Base-by-base conservation (phyloP, 176 grass and related monocot species). In the Zea luxurians region DNA sequence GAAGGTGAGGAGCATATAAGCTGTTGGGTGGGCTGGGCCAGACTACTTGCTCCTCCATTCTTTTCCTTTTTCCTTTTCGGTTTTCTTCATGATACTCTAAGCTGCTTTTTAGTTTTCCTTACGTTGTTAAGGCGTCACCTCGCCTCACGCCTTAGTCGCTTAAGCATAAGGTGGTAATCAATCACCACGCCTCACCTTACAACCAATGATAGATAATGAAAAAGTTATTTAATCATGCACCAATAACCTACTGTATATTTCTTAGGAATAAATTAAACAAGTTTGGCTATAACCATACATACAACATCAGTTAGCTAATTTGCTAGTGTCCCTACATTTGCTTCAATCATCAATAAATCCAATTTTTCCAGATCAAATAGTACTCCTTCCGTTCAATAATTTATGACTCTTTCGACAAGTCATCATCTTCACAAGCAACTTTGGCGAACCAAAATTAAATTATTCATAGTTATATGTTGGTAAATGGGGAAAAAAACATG, bases 401-500 rank as follows among this genome's bases (percentile, higher is more conserved):
- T 37, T 37, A 38, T 37, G 35, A 64, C 12, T 64, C 61, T 37
- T 38, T 64, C 4, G 61, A 64, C 1, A 37, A 37, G 18, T 6
- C 66, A 70, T 48, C 20, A 49, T 46, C 68, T 70, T 21, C 45
- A 48, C 48, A 35, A 45, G 64, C 64, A 69, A 35, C 67, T 34
- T 70, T 36, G 20, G 20, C 20, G 6, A 70, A 70, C 34, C 6
- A 48, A 48, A 68, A 68, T 6, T 21, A 45, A 45, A 20, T 42
- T 27, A 13, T 48, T 70, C 41, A 3, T 47, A 68, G 41, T 20
- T 44, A 21, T 68, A 21, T 41, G 13, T 17, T 42, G 17, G 37
- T n/a, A 66, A 49, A 48, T 9, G 58, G 58, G 58, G 27, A 27
- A 27, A 9, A 35, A 35, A 70, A 34, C 45, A 49, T 16, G 11